These are phyloP conservation scores for Tieghemostelium lacteum DNA, from an alignment of 78 protist genomes.

Conservation along the genomic window DNA sequence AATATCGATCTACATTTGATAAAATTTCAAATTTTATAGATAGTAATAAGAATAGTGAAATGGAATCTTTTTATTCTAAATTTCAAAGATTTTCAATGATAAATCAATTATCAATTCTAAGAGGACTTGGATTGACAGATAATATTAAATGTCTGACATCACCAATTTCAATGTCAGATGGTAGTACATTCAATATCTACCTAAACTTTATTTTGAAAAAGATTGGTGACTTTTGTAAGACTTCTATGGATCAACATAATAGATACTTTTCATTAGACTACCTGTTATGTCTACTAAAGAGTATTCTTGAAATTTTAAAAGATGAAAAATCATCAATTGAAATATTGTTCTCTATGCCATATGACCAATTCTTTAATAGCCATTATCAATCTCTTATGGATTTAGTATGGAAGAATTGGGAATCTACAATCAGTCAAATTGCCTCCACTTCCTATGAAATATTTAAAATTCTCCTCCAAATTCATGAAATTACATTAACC, in stretches of 20 bases:
- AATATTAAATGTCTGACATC: not conserved
- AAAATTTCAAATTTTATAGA: not conserved
- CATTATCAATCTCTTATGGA: slow-evolving; percentile 10
- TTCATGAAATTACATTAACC: slow-evolving; percentile 13
- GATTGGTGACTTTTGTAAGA: not conserved
- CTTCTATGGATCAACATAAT: slow-evolving; percentile 41
- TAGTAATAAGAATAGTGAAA: not conserved
- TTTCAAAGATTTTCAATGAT: slow-evolving; percentile 37
- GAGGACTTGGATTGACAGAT: slow-evolving; percentile 46
- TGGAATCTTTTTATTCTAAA: not conserved
- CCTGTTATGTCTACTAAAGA: slow-evolving; percentile 8
- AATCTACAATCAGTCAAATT: slow-evolving; percentile 25
- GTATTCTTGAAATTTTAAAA: not conserved
- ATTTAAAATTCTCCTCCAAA: slow-evolving; percentile 17
- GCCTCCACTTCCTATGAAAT: slow-evolving; percentile 25
- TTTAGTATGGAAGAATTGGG: slow-evolving; percentile 65
- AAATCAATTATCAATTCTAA: slow-evolving; percentile 22
- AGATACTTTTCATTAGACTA: slow-evolving; percentile 44
- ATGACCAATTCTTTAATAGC: slow-evolving; percentile 16
- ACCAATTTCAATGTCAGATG: too few relatives aligned
- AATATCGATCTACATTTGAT: not conserved
- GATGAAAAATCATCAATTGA: not conserved
- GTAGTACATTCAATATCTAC: slow-evolving; percentile 7
- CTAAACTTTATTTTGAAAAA: slow-evolving; percentile 23
- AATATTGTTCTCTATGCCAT: not conserved